A percentile compares a stretch with the other conserved stretches of the same genome.
These are phyloP conservation scores for Gamsiella multidivaricata DNA, from an alignment of 192 early-diverging fungal species.

Conservation along the genomic window DNA sequence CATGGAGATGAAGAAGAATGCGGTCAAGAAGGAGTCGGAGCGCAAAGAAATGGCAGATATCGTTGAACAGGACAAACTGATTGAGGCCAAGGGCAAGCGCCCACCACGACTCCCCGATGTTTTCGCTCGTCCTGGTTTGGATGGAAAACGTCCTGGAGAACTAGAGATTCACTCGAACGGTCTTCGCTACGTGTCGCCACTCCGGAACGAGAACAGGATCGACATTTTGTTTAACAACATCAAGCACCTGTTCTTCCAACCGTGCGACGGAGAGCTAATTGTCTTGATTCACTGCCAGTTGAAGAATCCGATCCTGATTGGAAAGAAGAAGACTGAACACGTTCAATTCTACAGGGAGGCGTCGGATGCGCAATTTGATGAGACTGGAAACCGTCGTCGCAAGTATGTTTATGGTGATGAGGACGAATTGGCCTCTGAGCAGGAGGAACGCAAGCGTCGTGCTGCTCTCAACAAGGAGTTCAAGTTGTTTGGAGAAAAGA, in stretches of 20 bases:
- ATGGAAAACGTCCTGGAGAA: constrained; percentile 95
- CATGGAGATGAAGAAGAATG: constrained; percentile 91
- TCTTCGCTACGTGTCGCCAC: constrained; percentile 87
- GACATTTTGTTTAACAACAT: constrained; percentile 98
- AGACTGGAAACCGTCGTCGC: constrained; percentile 93
- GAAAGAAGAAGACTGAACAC: constrained; percentile 98
- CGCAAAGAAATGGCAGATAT: constrained; percentile 96
- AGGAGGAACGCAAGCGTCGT: constrained; percentile 91
- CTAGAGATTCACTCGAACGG: constrained; percentile 97
- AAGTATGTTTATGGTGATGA: constrained; percentile 95
- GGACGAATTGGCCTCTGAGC: constrained; percentile 96
- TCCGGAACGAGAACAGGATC: constrained; percentile 72
- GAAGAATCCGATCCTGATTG: constrained; percentile 97
- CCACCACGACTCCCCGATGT: constrained; percentile 89
- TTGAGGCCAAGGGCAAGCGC: constrained; percentile 74
- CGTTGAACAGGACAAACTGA: constrained; percentile 92
- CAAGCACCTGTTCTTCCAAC: constrained; percentile 97
- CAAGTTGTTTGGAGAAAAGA: constrained; percentile 90
- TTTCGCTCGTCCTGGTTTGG: constrained; percentile 90
- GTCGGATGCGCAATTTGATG: constrained; percentile 93
- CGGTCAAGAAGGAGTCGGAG: constrained; percentile 92
- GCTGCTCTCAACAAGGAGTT: constrained; percentile 93
- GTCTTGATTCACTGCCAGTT: constrained; percentile 96
- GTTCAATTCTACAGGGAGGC: constrained; percentile 99
- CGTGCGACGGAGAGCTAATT: constrained; percentile 96